Percentiles rank a stretch among this genome's conserved stretches.
Evolutionary conservation across 169 alveolate genomes (phyloP).

Genomic region (Cyclospora cayetanensis): DNA sequence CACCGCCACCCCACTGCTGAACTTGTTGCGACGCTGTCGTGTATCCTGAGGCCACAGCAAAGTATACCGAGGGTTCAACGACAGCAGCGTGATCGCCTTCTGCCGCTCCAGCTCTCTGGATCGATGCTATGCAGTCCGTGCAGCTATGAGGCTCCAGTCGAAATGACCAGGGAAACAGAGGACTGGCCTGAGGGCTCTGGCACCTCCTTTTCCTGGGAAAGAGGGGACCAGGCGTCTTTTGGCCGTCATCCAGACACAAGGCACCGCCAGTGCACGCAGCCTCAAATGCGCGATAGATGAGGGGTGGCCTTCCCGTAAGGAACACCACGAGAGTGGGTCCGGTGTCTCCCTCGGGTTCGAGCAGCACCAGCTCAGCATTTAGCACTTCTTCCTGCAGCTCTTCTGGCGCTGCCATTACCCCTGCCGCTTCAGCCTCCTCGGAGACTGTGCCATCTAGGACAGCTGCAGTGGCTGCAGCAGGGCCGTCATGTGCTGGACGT

Average conservation of each 20-base stretch:
- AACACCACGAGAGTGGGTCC: constrained; percentile 79
- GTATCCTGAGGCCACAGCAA: constrained; percentile 1
- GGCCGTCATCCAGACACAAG: background rate
- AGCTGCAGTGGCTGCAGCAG: background rate
- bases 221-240: background rate
- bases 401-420: background rate
- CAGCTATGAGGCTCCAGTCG: constrained; percentile 18
- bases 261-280: constrained; percentile 3
- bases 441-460: background rate
- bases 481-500: background rate
- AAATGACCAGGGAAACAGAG: background rate
- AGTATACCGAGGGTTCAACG: background rate
- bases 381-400: constrained; percentile 68
- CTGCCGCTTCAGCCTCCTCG: constrained; percentile 12
- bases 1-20: constrained; percentile 40
- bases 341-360: constrained; percentile 69
- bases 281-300: constrained; percentile 74
- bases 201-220: too few species aligned
- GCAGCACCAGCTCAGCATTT: constrained; percentile 70
- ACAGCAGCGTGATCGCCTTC: background rate
- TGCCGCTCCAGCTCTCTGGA: constrained; percentile 34
- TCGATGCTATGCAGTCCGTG: constrained; percentile 29
- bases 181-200: background rate
- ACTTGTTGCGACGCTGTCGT: constrained; percentile 41
- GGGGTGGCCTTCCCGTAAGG: constrained; percentile 79